Conservation (phyloP, 352 stramenopile species). For the Phytophthora gonapodyides region DNA sequence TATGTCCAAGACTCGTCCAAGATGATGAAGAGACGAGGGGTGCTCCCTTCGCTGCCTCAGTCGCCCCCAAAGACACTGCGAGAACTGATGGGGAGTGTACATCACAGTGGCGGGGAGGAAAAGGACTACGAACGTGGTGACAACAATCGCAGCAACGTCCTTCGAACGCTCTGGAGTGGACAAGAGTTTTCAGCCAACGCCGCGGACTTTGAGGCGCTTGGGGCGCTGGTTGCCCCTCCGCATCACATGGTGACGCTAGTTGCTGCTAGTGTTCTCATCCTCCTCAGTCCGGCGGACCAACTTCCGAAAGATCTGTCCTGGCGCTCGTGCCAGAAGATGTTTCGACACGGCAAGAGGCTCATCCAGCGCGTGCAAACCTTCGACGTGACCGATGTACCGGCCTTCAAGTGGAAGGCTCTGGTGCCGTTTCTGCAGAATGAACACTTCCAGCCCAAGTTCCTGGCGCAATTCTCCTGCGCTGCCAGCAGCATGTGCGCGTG, state of each 20-base stretch:
- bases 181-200: constrained; percentile 46
- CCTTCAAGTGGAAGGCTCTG: constrained; percentile 81
- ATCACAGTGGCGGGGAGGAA: constrained; percentile 28
- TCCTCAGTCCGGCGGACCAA: constrained; percentile 69
- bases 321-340: constrained; percentile 68
- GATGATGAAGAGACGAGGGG: constrained; percentile 78
- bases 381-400: constrained; percentile 43
- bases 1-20: constrained; percentile 74
- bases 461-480: constrained; percentile 52
- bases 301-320: constrained; percentile 77
- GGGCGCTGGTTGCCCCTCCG: constrained; percentile 42
- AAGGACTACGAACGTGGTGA: constrained; percentile 11
- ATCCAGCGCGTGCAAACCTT: constrained; percentile 52
- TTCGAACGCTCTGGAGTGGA: constrained; percentile 39
- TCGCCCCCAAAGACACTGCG: constrained; percentile 68
- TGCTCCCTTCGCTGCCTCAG: constrained; percentile 58
- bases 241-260: constrained; percentile 71
- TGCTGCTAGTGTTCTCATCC: constrained; percentile 63
- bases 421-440: constrained; percentile 74
- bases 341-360: constrained; percentile 50
- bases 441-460: constrained; percentile 68
- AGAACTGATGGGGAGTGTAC: constrained; percentile 59
- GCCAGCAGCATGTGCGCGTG: constrained; percentile 69
- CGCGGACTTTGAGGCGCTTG: constrained; percentile 57
- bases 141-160: constrained; percentile 21